phyloP scores from a whole-genome alignment of 208 protist genomes.

The Acanthamoeba healyi region DNA sequence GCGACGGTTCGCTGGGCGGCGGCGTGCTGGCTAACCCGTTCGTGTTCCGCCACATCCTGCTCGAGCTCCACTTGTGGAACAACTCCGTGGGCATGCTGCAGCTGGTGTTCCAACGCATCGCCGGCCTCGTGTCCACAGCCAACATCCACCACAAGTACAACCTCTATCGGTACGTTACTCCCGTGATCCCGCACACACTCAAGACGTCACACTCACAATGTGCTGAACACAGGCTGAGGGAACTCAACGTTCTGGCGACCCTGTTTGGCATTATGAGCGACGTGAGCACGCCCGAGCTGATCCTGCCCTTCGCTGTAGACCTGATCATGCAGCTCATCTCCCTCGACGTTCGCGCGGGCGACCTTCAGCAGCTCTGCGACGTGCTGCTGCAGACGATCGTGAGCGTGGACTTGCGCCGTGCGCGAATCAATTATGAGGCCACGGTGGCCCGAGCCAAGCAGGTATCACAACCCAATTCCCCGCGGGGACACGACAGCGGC shows the following conservation, averaged over 20 bases:
- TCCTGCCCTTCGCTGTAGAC: conserved; percentile 21
- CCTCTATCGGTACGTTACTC: background rate
- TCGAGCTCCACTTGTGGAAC: conserved; percentile 66
- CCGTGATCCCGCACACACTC: too few relatives aligned
- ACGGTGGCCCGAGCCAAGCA: conserved; percentile 45
- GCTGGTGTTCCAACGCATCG: conserved; percentile 17
- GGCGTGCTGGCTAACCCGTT: conserved; percentile 42
- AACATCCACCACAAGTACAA: conserved; percentile 53
- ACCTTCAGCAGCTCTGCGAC: conserved; percentile 56
- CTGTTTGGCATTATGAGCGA: conserved; percentile 64
- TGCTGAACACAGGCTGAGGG: background rate
- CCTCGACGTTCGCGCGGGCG: conserved; percentile 14
- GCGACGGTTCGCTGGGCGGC: background rate
- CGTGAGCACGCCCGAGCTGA: conserved; percentile 1
- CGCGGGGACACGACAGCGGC: background rate
- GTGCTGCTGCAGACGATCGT: conserved; percentile 46
- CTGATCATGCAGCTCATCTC: conserved; percentile 12
- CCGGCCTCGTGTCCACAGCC: background rate
- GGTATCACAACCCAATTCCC: conserved; percentile 27
- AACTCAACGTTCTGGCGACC: conserved; percentile 2
- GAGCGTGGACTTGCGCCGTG: conserved; percentile 6
- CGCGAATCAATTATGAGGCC: background rate
- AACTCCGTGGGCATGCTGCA: conserved; percentile 67
- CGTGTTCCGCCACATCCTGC: conserved; percentile 38
- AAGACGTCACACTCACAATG: background rate